Conservation (phyloP, 495 filamentous ascomycete species). For the Staphylotrichum longicolle region DNA sequence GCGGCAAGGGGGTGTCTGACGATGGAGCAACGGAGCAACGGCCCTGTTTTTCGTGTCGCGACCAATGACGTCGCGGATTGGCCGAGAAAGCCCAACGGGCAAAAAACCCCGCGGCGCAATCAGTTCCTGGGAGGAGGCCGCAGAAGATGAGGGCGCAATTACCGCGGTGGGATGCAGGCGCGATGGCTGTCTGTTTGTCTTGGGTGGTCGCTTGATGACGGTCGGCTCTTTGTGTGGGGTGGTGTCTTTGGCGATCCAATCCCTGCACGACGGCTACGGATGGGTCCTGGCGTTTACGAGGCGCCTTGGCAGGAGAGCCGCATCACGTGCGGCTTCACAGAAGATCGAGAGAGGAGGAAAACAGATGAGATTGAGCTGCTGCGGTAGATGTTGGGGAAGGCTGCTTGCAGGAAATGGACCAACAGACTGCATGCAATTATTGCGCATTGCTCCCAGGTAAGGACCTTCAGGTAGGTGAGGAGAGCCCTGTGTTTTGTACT, state of each 20-base stretch:
- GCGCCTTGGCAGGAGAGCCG: constrained; percentile 20
- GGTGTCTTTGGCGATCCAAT: constrained; percentile 22
- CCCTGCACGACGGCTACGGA: constrained; percentile 17
- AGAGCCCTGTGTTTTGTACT: no score
- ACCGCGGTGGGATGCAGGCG: background rate
- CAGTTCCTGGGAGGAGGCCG: background rate
- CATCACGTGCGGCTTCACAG: constrained; percentile 27
- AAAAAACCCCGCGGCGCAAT: background rate
- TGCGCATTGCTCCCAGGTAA: no score
- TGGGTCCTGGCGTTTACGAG: background rate
- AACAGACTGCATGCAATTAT: no score
- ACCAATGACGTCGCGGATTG: constrained; percentile 1
- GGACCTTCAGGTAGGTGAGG: no score
- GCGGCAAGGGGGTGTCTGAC: no score
- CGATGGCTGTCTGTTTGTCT: constrained; percentile 4
- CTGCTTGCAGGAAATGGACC: background rate
- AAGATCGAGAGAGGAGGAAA: no score
- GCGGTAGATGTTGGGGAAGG: background rate
- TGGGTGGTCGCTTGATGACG: constrained; percentile 9
- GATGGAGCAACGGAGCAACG: background rate
- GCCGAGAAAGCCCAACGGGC: no score
- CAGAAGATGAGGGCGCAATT: background rate
- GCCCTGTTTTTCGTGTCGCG: background rate
- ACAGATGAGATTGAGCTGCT: no score
- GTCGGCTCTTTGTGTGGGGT: constrained; percentile 27